phyloP scores from a whole-genome alignment of 1,284 basidiomycete genomes.

The Mycosarcoma mackinlayi region DNA sequence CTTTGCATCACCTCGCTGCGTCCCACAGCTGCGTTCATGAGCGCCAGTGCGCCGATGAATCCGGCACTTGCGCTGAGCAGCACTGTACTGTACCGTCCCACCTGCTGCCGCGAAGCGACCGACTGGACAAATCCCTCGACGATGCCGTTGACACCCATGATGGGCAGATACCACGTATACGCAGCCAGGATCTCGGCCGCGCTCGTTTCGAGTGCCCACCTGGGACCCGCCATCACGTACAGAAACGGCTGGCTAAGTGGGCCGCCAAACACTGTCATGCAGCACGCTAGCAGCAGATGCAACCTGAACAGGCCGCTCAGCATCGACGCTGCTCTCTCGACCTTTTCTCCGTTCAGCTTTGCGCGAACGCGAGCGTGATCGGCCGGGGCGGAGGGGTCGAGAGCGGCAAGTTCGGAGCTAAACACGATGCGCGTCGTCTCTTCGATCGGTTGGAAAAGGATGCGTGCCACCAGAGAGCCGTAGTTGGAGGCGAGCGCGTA shows the following conservation, averaged over 20 bases:
- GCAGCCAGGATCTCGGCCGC: conserved; percentile 56
- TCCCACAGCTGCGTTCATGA: conserved; percentile 1
- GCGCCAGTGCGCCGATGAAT: conserved; percentile 43
- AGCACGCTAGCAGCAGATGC: conserved; percentile 48
- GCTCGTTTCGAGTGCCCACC: conserved; percentile 53
- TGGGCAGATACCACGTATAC: conserved; percentile 61
- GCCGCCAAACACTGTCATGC: conserved; percentile 52
- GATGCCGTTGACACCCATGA: conserved; percentile 65
- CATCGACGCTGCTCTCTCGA: conserved; percentile 15
- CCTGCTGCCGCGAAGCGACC: conserved; percentile 34
- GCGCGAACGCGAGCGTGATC: too few species aligned
- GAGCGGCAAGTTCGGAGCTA: conserved; percentile 12
- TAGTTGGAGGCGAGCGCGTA: conserved; percentile 67
- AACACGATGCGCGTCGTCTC: conserved; percentile 61
- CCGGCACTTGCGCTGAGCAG: conserved; percentile 48
- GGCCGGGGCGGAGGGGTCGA: conserved; percentile 12
- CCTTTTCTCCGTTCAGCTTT: not conserved
- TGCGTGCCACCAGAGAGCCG: conserved; percentile 61
- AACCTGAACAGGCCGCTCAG: conserved; percentile 46
- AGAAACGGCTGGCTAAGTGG: conserved; percentile 55
- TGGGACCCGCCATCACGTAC: conserved; percentile 57
- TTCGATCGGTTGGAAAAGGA: conserved; percentile 66
- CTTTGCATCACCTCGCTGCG: not conserved
- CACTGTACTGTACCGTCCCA: conserved; percentile 50
- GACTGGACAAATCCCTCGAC: conserved; percentile 64